Evolutionary conservation across 2,329 filamentous ascomycete species (phyloP), one percentile per base, ranked within the genome.

Genomic region (Aspergillus sp.): DNA sequence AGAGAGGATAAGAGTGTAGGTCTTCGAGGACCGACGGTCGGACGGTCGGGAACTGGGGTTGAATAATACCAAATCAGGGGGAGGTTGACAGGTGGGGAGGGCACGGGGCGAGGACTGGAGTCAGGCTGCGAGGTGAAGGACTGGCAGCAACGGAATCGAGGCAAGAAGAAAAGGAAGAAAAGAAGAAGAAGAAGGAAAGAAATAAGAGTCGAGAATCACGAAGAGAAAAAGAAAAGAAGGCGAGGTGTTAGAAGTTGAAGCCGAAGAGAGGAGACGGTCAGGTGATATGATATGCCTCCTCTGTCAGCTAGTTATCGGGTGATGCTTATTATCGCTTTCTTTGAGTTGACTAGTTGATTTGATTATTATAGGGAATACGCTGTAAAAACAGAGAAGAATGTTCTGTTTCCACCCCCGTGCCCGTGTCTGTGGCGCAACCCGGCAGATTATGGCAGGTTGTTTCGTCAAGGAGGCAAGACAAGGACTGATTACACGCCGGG

Each of bases 101-200:
- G 42, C 12, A 19, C 41, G 42, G 33, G 43, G 43, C 29, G 41
- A 40, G 38, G 29, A 45, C 41, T 44, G 46, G 43, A 47, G 19
- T 19, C 19, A 19, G 19, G 19, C 19, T 19, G 19, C 19, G 44
- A 45, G 12, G 39, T 28, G 8, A 28, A 33, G 30, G 35, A 27
- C 29, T 10, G 29, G 19, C 19, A 38, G 30, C 19, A 7, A 36
- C 26, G 26, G 34, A 36, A 36, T 19, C 8, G 19, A 19, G 19
- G 19, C 26, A 19, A 36, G 34, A 19, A 19, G 33, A 4, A 38
- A 44, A 45, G n/a, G 28, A 41, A 42, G 7, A 34, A 28, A 35
- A 29, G 40, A 29, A 2, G 12, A 29, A 2, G 12, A 46, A 29
- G 43, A 27, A 12, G 29, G 10, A 35, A 42, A 36, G 28, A 45